Conservation (phyloP, 768 basidiomycete genomes). For the Leccinum subgranulosum region DNA sequence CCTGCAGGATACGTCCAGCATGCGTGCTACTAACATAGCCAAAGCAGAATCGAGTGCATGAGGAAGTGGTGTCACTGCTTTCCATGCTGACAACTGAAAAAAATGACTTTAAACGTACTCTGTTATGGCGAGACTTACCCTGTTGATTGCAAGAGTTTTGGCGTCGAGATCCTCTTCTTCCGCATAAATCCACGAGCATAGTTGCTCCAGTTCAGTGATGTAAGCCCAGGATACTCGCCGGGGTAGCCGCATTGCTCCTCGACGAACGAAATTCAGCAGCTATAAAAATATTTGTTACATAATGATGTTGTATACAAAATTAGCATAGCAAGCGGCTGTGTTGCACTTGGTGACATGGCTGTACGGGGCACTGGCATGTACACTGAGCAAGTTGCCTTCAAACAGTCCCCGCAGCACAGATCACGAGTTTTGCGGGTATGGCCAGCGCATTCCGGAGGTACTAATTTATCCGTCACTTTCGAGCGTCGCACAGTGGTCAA, state of each 20-base stretch:
- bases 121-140: constrained; percentile 43
- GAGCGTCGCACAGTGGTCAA: neutral
- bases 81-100: constrained; percentile 75
- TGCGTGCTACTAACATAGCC: constrained; percentile 55
- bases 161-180: constrained; percentile 59
- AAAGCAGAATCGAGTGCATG: constrained; percentile 77
- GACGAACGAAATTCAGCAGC: neutral
- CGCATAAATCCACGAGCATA: constrained; percentile 72
- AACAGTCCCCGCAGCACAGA: neutral
- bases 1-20: constrained; percentile 45
- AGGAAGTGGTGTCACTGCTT: constrained; percentile 67
- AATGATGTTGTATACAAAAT: no score
- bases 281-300: no score
- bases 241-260: constrained; percentile 59
- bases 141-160: constrained; percentile 56
- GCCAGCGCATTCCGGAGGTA: neutral
- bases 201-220: constrained; percentile 65
- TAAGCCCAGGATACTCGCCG: constrained; percentile 79
- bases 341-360: neutral
- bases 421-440: neutral
- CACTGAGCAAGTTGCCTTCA: neutral
- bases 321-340: no score
- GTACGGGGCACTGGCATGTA: neutral
- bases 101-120: constrained; percentile 7
- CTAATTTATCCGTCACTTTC: neutral